Percentiles rank a stretch among this genome's conserved stretches.
phyloP scores from a whole-genome alignment of 768 basidiomycete genomes.

The Suillus americanus region DNA sequence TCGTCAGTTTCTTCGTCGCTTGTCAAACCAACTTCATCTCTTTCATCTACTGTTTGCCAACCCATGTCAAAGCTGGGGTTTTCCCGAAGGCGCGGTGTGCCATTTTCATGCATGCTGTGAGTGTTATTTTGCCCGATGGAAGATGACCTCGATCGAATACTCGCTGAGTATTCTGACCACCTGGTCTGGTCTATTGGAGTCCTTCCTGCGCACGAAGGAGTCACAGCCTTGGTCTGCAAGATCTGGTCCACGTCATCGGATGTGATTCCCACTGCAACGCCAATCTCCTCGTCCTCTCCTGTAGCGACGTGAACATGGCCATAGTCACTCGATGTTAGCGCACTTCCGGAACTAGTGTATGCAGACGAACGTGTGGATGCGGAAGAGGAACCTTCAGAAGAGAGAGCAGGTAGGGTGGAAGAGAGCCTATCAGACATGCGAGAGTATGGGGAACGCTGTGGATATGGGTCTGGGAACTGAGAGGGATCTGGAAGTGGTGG shows the following conservation, averaged over 20 bases:
- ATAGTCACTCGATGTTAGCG: conserved; percentile 58
- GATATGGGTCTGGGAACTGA: conserved; percentile 73
- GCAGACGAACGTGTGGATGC: conserved; percentile 75
- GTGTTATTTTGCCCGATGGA: conserved; percentile 52
- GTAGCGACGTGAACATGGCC: conserved; percentile 66
- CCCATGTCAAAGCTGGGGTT: conserved; percentile 76
- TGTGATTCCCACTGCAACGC: conserved; percentile 56
- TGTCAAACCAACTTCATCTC: conserved; percentile 60
- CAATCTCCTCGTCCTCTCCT: conserved; percentile 53
- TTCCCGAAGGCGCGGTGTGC: conserved; percentile 48
- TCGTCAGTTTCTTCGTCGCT: conserved; percentile 55
- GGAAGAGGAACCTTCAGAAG: conserved; percentile 69
- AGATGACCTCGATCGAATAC: conserved; percentile 68
- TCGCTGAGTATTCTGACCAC: conserved; percentile 74
- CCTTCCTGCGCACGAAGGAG: conserved; percentile 47
- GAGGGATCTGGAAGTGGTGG: conserved; percentile 59
- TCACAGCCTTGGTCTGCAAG: conserved; percentile 50
- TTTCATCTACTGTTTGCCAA: conserved; percentile 74
- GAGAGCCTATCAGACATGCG: conserved; percentile 33
- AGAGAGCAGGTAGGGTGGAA: conserved; percentile 55
- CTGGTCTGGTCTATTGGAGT: conserved; percentile 61
- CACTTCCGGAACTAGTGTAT: conserved; percentile 71
- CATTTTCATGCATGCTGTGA: conserved; percentile 40
- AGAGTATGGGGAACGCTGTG: conserved; percentile 52
- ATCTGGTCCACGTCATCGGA: conserved; percentile 66